Base-by-base conservation (phyloP, 495 filamentous ascomycete species). In the Tuber microsphaerosporum region DNA sequence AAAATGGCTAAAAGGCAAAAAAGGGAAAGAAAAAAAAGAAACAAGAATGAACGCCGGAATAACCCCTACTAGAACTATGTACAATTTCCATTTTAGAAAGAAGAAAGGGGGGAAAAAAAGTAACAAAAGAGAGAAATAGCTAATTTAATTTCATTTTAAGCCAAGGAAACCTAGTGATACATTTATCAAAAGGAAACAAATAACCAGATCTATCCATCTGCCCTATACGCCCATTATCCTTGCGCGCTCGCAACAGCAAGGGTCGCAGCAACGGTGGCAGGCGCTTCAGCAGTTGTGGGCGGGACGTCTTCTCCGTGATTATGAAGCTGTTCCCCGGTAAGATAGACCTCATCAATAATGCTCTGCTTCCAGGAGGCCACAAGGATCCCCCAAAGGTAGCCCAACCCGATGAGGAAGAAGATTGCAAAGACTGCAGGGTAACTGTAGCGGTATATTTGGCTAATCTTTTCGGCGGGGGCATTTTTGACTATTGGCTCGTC, bases 331-430 rank as follows among this genome's bases (percentile, higher is more conserved):
- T 98, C 94, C 2, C 95, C 95, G 81, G 97, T 95, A 77, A 98
- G 85, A 81, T 98, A 99, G 12, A 97, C 94, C 84, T 99, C 95
- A 82, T 99, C 95, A 45, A 91, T 85, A 71, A 99, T 93, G 78
- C 89, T 89, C 81, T 89, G 87, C 82, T 92, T 89, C 95, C 95
- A 99, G 65, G 88, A 86, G 39, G 89, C 88, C 56, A 94, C 84
- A 61, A 90, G 84, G 73, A 86, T 86, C 70, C 84, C 83, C 2
- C 86, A 81, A 44, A 86, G 80, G 78, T 87, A 86, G 20, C 82
- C 78, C 2, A 85, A 77, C 75, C 84, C 86, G 12, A 83, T 77
- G 31, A 84, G 79, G 19, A 89, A 79, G 42, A 84, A 85, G 3
- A 91, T 76, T 0, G 86, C 82, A 56, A 91, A 85, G 14, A 87